Conservation (phyloP, 1,284 basidiomycete genomes). For the Porodaedalea pini region DNA sequence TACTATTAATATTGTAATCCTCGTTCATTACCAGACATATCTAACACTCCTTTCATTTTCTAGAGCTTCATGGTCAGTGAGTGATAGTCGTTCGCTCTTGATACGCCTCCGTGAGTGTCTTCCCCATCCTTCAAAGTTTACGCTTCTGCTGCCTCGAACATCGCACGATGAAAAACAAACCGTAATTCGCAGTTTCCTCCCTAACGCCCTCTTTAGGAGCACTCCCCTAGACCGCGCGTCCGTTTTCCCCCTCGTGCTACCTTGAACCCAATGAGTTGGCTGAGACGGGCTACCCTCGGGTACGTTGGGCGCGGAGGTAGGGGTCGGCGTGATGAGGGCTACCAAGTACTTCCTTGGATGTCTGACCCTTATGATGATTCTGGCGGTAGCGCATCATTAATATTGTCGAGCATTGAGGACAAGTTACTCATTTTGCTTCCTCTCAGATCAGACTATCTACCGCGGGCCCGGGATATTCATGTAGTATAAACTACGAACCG, state of each 20-base stretch:
- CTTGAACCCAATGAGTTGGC: slow-evolving; percentile 60
- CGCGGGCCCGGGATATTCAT: no score
- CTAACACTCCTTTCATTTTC: no score
- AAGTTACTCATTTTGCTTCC: no score
- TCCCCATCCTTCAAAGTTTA: background rate
- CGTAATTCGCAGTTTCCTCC: slow-evolving; percentile 78
- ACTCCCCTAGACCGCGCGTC: slow-evolving; percentile 67
- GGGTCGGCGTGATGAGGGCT: slow-evolving; percentile 58
- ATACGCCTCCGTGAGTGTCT: background rate
- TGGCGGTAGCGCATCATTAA: no score
- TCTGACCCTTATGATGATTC: slow-evolving; percentile 62
- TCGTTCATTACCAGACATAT: no score
- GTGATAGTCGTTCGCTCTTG: no score
- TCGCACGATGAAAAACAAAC: slow-evolving; percentile 54
- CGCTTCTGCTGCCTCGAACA: background rate
- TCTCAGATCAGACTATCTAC: no score
- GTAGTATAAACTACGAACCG: no score
- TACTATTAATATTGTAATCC: no score
- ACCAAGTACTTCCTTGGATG: slow-evolving; percentile 66
- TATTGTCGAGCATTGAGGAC: no score
- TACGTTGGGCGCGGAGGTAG: slow-evolving; percentile 65
- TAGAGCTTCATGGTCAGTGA: no score
- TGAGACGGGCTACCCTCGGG: slow-evolving; percentile 60
- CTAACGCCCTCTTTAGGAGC: slow-evolving; percentile 59
- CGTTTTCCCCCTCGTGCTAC: slow-evolving; percentile 52